Evolutionary conservation across 139 green algal genomes (phyloP).

Genomic region (Microglena sp.): DNA sequence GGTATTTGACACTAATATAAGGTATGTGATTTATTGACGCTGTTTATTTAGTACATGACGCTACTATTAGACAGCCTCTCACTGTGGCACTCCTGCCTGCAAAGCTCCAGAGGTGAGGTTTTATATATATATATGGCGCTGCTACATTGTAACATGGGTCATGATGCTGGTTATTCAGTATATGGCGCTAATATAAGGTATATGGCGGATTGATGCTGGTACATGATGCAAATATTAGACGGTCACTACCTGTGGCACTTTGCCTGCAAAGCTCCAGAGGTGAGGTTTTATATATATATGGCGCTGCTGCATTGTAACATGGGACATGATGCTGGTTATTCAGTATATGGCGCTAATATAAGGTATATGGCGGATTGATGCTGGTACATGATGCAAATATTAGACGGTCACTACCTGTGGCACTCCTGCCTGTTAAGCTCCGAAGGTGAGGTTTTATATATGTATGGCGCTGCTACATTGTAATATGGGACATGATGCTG

Average conservation of each 20-base stretch:
- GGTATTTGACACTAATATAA: not conserved
- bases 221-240: not conserved
- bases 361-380: not conserved
- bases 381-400: not conserved
- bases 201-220: not conserved
- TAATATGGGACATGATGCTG: not conserved
- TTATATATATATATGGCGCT: not conserved
- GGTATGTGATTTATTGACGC: not conserved
- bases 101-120: not conserved
- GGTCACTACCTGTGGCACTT: not conserved
- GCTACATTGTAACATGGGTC: not conserved
- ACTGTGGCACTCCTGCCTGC: not conserved
- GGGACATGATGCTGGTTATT: not conserved
- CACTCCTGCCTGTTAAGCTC: conserved; percentile 71
- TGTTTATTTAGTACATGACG: not conserved
- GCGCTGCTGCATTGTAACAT: not conserved
- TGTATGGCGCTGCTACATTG: not conserved
- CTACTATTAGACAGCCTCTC: not conserved
- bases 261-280: not conserved
- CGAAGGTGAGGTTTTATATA: conserved; percentile 9
- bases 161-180: not conserved
- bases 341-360: not conserved
- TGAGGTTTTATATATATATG: not conserved
- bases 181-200: not conserved
- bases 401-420: conserved; percentile 75